Percentiles rank a stretch among this genome's conserved stretches.
phyloP scores from a whole-genome alignment of 345 rosid species.

The Capsella bursapastoris region DNA sequence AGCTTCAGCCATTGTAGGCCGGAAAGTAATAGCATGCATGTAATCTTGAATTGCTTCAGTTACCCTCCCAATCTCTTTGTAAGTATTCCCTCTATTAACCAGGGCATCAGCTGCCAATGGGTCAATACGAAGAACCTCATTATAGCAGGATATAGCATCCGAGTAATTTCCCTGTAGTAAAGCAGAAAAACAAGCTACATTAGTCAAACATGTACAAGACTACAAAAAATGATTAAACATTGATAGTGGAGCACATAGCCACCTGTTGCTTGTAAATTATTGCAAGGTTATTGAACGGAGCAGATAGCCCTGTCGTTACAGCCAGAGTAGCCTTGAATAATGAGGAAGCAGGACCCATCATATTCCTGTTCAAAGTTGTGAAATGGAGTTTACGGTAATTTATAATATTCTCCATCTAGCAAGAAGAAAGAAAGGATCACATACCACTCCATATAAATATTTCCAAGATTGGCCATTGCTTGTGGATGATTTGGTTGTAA shows the following conservation, averaged over 20 bases:
- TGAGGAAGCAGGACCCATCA: constrained; percentile 80
- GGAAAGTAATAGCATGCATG: constrained; percentile 70
- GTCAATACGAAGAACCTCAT: constrained; percentile 96
- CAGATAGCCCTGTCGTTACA: constrained; percentile 93
- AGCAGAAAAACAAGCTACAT: constrained; percentile 20
- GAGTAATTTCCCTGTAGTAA: constrained; percentile 80
- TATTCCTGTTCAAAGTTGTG: constrained; percentile 63
- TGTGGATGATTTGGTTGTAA: constrained; percentile 94
- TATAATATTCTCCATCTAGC: background rate
- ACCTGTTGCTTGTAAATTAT: constrained; percentile 99
- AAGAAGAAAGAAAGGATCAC: constrained; percentile 25
- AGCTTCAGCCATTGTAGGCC: constrained; percentile 98
- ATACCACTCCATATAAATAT: constrained; percentile 98
- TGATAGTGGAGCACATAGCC: constrained; percentile 18
- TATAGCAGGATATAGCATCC: constrained; percentile 97
- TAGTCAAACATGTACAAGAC: background rate
- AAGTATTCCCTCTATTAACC: constrained; percentile 96
- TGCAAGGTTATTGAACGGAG: constrained; percentile 97
- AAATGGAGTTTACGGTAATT: background rate
- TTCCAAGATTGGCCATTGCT: constrained; percentile 97
- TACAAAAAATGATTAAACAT: constrained; percentile 12
- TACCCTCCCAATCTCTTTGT: constrained; percentile 94
- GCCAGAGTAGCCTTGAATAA: constrained; percentile 88
- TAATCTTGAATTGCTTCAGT: constrained; percentile 97
- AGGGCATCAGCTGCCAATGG: constrained; percentile 98